These are phyloP conservation scores for Ophiostoma ulmi DNA, from an alignment of 2,329 filamentous ascomycete genomes.

Conservation along the genomic window DNA sequence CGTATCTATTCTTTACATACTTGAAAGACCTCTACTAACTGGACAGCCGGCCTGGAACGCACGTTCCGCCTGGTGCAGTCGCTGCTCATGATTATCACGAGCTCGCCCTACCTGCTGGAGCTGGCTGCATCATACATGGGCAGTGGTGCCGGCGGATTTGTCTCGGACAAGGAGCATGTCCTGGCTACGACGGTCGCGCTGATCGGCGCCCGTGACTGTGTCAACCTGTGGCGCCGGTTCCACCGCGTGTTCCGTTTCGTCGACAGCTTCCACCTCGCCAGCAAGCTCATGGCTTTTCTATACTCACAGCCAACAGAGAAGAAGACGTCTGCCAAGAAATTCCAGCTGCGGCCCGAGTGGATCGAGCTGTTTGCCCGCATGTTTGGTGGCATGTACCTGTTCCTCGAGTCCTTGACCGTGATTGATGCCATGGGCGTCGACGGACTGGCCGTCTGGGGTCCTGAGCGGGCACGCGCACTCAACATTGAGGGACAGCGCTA, in stretches of 20 bases:
- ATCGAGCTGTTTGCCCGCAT: conserved; percentile 54
- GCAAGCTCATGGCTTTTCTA: not conserved
- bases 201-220: conserved; percentile 36
- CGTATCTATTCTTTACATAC: conserved; percentile 20
- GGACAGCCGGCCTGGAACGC: conserved; percentile 55
- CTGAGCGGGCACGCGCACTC: conserved; percentile 43
- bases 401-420: conserved; percentile 61
- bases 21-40: not conserved
- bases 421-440: conserved; percentile 46
- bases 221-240: conserved; percentile 53
- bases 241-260: conserved; percentile 66
- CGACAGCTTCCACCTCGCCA: conserved; percentile 50
- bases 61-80: conserved; percentile 55
- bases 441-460: conserved; percentile 49
- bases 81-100: conserved; percentile 44
- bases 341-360: conserved; percentile 30
- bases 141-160: not conserved
- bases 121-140: conserved; percentile 27
- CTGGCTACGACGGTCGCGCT: conserved; percentile 30
- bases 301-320: not conserved
- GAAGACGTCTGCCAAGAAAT: not conserved
- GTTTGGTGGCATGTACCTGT: conserved; percentile 61
- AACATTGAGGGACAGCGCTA: conserved; percentile 60
- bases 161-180: not conserved
- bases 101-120: conserved; percentile 41